These are phyloP conservation scores for Ophiostoma angusticollis DNA, from an alignment of 2,329 filamentous ascomycete genomes.

Conservation along the genomic window DNA sequence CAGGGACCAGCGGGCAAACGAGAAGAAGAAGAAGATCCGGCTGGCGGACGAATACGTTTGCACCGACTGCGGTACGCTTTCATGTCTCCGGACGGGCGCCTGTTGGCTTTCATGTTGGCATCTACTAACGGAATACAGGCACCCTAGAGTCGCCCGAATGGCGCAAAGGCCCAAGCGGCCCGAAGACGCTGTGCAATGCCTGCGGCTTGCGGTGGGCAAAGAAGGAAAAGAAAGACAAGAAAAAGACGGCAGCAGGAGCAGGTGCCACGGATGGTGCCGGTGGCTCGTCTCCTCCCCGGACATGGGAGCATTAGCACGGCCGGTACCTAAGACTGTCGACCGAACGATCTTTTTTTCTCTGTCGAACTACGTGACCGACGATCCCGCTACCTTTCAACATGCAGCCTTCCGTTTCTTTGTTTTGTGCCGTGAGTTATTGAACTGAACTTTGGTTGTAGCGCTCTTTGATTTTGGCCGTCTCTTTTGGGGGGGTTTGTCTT, in stretches of 20 bases:
- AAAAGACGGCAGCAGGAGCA: slow-evolving; percentile 14
- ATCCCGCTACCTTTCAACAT: too few species aligned
- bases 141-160: slow-evolving; percentile 91
- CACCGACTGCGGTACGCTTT: slow-evolving; percentile 66
- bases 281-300: not conserved
- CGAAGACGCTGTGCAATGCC: slow-evolving; percentile 91
- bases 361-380: too few species aligned
- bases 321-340: too few species aligned
- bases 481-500: not conserved
- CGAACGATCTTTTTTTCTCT: too few species aligned
- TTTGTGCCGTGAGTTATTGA: too few species aligned
- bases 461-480: not conserved
- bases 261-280: not conserved
- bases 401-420: too few species aligned
- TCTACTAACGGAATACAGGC: slow-evolving; percentile 26
- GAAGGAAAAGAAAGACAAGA: slow-evolving; percentile 62
- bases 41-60: slow-evolving; percentile 82
- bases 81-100: not conserved
- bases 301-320: not conserved
- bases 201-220: slow-evolving; percentile 68
- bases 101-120: too few species aligned
- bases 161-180: slow-evolving; percentile 84
- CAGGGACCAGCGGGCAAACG: slow-evolving; percentile 55
- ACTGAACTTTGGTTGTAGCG: not conserved
- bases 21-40: slow-evolving; percentile 85